These are phyloP conservation scores for Phallus indusiatus DNA, from an alignment of 768 basidiomycete genomes.

Conservation along the genomic window DNA sequence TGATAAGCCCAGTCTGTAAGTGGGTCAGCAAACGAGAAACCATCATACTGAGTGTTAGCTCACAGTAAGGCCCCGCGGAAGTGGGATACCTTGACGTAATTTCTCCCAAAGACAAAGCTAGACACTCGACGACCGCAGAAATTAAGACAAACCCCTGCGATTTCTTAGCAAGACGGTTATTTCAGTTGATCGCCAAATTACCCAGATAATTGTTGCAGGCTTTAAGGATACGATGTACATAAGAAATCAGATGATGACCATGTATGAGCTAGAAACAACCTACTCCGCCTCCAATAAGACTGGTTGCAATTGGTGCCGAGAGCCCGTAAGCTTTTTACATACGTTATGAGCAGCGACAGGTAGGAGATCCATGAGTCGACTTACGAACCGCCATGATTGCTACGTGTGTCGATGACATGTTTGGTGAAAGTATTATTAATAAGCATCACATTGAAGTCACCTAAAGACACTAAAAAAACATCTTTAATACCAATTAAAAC, in stretches of 20 bases:
- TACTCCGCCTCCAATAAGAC: conserved; percentile 50
- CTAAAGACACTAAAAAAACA: conserved; percentile 5
- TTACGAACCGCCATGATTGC: conserved; percentile 56
- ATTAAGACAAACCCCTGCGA: conserved; percentile 37
- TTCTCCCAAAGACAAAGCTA: conserved; percentile 48
- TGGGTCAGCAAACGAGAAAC: neutral
- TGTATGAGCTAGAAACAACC: neutral
- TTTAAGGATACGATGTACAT: neutral
- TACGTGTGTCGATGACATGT: conserved; percentile 15
- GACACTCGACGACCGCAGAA: conserved; percentile 35
- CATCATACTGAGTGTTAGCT: neutral
- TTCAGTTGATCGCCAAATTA: neutral
- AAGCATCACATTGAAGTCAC: neutral
- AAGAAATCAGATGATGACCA: no score
- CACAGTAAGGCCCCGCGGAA: conserved; percentile 47
- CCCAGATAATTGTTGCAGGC: conserved; percentile 13
- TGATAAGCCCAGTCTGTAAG: conserved; percentile 47
- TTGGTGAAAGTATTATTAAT: neutral
- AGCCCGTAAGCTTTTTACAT: conserved; percentile 41
- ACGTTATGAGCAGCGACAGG: neutral
- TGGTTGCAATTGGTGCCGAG: conserved; percentile 47
- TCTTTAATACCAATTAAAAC: conserved; percentile 27
- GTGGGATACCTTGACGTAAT: conserved; percentile 54
- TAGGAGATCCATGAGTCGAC: conserved; percentile 17
- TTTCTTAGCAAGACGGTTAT: neutral